A percentile compares a stretch with the other conserved stretches of the same genome.
These are phyloP conservation scores for Ascoidea asiatica DNA, from an alignment of 805 yeast genomes.

Conservation along the genomic window DNA sequence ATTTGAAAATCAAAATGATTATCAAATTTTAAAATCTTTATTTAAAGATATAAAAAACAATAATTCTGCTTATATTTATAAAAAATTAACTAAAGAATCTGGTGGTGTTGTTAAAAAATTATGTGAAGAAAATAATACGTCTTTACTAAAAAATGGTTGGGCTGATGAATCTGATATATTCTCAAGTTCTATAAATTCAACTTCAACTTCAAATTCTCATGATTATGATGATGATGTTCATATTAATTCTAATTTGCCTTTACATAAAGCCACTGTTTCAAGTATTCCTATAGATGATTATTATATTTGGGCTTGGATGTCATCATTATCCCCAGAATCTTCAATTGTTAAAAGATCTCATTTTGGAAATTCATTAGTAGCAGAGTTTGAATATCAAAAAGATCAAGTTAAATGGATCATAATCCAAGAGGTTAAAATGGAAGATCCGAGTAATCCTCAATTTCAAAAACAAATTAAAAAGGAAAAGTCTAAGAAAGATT, in stretches of 20 bases:
- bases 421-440: slow-evolving; percentile 50
- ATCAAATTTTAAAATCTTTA: slow-evolving; percentile 55
- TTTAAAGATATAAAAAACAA: slow-evolving; percentile 43
- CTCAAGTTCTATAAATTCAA: slow-evolving; percentile 15
- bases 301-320: slow-evolving; percentile 86
- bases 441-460: not conserved
- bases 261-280: slow-evolving; percentile 29
- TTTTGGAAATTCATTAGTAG: slow-evolving; percentile 72
- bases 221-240: slow-evolving; percentile 23
- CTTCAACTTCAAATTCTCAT: slow-evolving; percentile 13
- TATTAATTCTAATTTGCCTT: not conserved
- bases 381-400: slow-evolving; percentile 69
- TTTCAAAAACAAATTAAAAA: slow-evolving; percentile 56
- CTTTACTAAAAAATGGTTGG: slow-evolving; percentile 10
- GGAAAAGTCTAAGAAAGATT: not conserved
- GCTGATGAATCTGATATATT: slow-evolving; percentile 25
- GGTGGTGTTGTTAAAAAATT: slow-evolving; percentile 35
- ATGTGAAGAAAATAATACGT: slow-evolving; percentile 12
- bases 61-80: no score
- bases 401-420: slow-evolving; percentile 69
- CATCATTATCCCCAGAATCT: slow-evolving; percentile 64
- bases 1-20: slow-evolving; percentile 68
- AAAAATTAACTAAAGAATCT: slow-evolving; percentile 63
- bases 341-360: slow-evolving; percentile 46
- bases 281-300: slow-evolving; percentile 73